Conservation (phyloP, 306 rosid species). For the Rubus parviflorus region DNA sequence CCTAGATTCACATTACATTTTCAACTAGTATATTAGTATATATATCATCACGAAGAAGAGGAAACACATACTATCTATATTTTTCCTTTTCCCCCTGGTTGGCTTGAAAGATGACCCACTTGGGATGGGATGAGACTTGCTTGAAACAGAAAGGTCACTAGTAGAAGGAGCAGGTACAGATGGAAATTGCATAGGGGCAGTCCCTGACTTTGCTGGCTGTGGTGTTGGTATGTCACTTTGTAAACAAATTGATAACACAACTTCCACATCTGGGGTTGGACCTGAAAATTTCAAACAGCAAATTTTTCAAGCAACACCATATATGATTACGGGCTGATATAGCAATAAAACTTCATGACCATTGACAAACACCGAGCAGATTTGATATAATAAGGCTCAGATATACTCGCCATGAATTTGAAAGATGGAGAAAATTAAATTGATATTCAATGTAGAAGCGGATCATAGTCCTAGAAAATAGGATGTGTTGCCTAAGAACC, state of each 20-base stretch:
- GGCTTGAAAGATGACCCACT: constrained; percentile 61
- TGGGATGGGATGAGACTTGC: constrained; percentile 69
- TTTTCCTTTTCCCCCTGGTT: constrained; percentile 67
- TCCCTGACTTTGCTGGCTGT: constrained; percentile 50
- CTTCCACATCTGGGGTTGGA: constrained; percentile 84
- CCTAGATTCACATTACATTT: background rate
- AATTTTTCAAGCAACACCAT: constrained; percentile 20
- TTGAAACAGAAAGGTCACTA: constrained; percentile 83
- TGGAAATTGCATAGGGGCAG: constrained; percentile 37
- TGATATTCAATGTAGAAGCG: background rate
- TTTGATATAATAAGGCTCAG: background rate
- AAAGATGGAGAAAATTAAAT: background rate
- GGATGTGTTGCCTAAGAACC: background rate
- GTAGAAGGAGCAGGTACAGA: constrained; percentile 60
- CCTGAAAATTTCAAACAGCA: constrained; percentile 53
- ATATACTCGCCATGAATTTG: background rate
- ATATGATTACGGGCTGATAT: constrained; percentile 1
- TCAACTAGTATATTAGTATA: background rate
- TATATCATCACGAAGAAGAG: background rate
- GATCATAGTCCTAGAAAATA: background rate
- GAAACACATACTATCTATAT: constrained; percentile 62
- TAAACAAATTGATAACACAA: constrained; percentile 81
- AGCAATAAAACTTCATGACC: background rate
- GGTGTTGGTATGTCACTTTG: constrained; percentile 64
- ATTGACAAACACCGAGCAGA: background rate